Percentiles rank a stretch among this genome's conserved stretches.
Evolutionary conservation across 2,329 filamentous ascomycete genomes (phyloP).

Genomic region (Paramyrothecium roridum): DNA sequence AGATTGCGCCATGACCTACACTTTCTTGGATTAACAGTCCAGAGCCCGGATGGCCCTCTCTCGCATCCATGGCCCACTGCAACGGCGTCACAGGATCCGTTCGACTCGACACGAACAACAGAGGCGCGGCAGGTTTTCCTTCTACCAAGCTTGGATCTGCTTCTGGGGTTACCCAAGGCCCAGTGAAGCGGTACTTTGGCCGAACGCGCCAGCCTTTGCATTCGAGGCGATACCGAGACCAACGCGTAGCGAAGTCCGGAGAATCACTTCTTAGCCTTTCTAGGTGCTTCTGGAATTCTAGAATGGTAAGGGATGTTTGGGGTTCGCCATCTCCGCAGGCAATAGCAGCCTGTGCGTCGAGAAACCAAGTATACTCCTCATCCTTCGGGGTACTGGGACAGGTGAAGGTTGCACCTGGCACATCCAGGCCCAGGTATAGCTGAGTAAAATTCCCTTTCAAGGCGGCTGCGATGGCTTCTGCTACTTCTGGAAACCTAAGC

Average conservation of each 20-base stretch:
- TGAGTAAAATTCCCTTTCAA: not conserved
- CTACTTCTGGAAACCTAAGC: not conserved
- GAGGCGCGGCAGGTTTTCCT: constrained; percentile 26
- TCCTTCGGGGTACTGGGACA: not conserved
- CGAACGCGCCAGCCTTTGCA: constrained; percentile 28
- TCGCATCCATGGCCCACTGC: constrained; percentile 25
- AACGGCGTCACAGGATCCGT: constrained; percentile 37
- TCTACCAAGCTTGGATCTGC: constrained; percentile 8
- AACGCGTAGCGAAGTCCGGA: constrained; percentile 12
- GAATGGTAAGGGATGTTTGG: not conserved
- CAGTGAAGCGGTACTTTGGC: constrained; percentile 26
- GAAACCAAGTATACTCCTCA: not conserved
- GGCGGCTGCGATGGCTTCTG: not conserved
- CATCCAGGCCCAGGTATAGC: not conserved
- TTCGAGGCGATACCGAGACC: constrained; percentile 21
- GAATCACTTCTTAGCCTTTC: constrained; percentile 3
- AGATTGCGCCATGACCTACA: constrained; percentile 9
- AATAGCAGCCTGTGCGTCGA: not conserved
- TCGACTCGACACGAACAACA: constrained; percentile 32
- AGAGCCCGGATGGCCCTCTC: constrained; percentile 14
- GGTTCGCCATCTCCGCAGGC: not conserved
- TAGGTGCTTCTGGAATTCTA: not conserved
- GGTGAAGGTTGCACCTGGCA: not conserved
- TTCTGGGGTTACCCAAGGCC: constrained; percentile 10
- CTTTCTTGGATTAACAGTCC: constrained; percentile 16